Conservation (phyloP, 2,329 filamentous ascomycete species). For the Sporothrix inflata region DNA sequence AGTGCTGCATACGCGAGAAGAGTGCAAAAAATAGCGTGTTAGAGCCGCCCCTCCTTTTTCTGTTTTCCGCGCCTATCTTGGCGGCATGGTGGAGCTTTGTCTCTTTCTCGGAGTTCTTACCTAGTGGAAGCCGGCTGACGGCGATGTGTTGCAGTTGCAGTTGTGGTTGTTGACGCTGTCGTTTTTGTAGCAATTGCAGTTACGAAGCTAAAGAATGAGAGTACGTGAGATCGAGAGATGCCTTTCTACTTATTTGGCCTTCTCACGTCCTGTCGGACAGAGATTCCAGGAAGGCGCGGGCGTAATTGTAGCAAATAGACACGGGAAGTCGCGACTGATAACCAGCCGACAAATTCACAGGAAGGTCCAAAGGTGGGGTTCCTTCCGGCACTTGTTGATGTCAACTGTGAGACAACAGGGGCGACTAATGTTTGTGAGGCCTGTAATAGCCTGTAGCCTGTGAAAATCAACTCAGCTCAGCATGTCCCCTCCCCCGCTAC, state of each 20-base stretch:
- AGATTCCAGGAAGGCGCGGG: background rate
- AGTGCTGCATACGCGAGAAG: background rate
- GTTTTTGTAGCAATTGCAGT: background rate
- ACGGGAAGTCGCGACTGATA: constrained; percentile 9
- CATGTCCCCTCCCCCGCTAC: constrained; percentile 6
- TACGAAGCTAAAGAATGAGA: background rate
- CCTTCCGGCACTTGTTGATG: constrained; percentile 26
- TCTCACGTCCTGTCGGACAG: background rate
- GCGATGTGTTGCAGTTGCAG: background rate
- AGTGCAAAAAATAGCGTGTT: constrained; percentile 15
- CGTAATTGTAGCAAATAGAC: background rate
- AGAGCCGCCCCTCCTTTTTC: constrained; percentile 26
- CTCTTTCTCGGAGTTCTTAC: constrained; percentile 16
- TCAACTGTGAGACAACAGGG: background rate
- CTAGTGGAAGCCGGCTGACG: background rate
- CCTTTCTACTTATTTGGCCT: background rate
- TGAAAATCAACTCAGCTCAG: background rate
- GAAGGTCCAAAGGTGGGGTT: constrained; percentile 27
- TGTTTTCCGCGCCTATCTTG: constrained; percentile 21
- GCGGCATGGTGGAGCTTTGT: constrained; percentile 1
- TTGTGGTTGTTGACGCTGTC: background rate
- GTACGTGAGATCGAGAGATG: background rate
- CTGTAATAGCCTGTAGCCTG: background rate
- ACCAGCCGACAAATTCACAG: background rate
- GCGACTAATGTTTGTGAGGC: background rate